A percentile compares a stretch with the other conserved stretches of the same genome.
Evolutionary conservation across 2,329 filamentous ascomycete species (phyloP).

Genomic region (Thelonectria rubi): DNA sequence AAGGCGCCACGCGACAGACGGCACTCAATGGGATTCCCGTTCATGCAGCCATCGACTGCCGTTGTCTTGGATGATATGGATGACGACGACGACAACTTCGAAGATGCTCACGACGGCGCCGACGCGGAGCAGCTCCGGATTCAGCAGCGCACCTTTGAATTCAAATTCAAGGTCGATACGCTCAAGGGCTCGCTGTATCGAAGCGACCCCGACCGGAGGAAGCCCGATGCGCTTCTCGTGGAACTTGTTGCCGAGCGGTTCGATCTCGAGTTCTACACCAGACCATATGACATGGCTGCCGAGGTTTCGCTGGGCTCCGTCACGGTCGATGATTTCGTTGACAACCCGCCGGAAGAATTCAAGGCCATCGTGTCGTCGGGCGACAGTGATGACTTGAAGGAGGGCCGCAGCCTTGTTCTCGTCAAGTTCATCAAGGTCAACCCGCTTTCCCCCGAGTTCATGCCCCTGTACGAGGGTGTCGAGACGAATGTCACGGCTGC

Average conservation of each 20-base stretch:
- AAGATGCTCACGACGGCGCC: slow-evolving; percentile 70
- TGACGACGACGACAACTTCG: slow-evolving; percentile 71
- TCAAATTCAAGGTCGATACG: slow-evolving; percentile 95
- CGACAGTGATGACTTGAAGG: slow-evolving; percentile 74
- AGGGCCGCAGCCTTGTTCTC: slow-evolving; percentile 83
- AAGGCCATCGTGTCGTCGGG: slow-evolving; percentile 95
- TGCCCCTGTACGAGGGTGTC: slow-evolving; percentile 89
- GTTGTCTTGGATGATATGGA: slow-evolving; percentile 83
- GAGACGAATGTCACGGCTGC: slow-evolving; percentile 91
- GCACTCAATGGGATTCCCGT: slow-evolving; percentile 77
- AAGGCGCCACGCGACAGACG: slow-evolving; percentile 60
- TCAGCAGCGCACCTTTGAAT: slow-evolving; percentile 91
- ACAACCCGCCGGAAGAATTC: slow-evolving; percentile 87
- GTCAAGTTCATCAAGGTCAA: slow-evolving; percentile 93
- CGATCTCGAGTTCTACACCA: slow-evolving; percentile 84
- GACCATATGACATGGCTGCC: slow-evolving; percentile 91
- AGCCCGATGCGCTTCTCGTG: slow-evolving; percentile 83
- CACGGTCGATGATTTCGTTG: slow-evolving; percentile 93
- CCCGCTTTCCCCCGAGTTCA: slow-evolving; percentile 89
- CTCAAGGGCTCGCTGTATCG: slow-evolving; percentile 92
- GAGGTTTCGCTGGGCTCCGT: slow-evolving; percentile 89
- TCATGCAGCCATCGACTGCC: slow-evolving; percentile 75
- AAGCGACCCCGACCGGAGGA: slow-evolving; percentile 80
- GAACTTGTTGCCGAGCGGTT: slow-evolving; percentile 93
- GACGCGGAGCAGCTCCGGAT: slow-evolving; percentile 71